A percentile compares a stretch with the other conserved stretches of the same genome.
phyloP scores from a whole-genome alignment of 2,329 filamentous ascomycete genomes.

The Neopestalotiopsis rosae region DNA sequence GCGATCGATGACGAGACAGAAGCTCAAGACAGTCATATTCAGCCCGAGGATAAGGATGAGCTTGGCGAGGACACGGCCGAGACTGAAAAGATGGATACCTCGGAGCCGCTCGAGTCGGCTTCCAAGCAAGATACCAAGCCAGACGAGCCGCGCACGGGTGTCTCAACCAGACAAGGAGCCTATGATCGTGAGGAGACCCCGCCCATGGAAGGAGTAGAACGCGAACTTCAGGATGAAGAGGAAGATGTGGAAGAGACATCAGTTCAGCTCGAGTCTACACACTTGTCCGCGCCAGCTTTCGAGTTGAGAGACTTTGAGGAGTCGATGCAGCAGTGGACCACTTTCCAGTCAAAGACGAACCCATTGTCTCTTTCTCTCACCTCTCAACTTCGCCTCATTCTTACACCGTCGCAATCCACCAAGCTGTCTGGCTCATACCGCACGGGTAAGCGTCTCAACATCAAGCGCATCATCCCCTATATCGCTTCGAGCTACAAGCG shows the following conservation, averaged over 20 bases:
- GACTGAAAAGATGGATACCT: slow-evolving; percentile 50
- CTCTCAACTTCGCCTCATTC: slow-evolving; percentile 92
- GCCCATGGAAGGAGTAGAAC: slow-evolving; percentile 34
- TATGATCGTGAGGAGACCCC: slow-evolving; percentile 57
- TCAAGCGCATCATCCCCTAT: slow-evolving; percentile 99
- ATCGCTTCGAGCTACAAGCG: slow-evolving; percentile 98
- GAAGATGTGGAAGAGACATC: slow-evolving; percentile 57
- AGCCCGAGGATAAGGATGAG: slow-evolving; percentile 58
- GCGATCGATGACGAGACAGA: slow-evolving; percentile 76
- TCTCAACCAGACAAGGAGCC: slow-evolving; percentile 64
- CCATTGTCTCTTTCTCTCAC: slow-evolving; percentile 87
- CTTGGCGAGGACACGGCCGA: slow-evolving; percentile 53
- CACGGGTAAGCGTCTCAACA: slow-evolving; percentile 96
- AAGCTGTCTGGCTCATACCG: slow-evolving; percentile 97
- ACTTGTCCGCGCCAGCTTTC: slow-evolving; percentile 58
- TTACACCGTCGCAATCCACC: slow-evolving; percentile 91
- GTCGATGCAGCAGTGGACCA: slow-evolving; percentile 79
- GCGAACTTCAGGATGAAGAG: slow-evolving; percentile 53
- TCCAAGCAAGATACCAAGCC: slow-evolving; percentile 49
- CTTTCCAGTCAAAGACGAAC: slow-evolving; percentile 84
- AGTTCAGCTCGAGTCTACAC: slow-evolving; percentile 74
- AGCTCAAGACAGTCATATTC: slow-evolving; percentile 48
- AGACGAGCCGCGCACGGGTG: slow-evolving; percentile 64
- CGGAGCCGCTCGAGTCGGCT: slow-evolving; percentile 43
- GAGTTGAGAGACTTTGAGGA: slow-evolving; percentile 55